These are phyloP conservation scores for Fusarium virguliforme DNA, from an alignment of 2,329 filamentous ascomycete genomes.

Conservation along the genomic window DNA sequence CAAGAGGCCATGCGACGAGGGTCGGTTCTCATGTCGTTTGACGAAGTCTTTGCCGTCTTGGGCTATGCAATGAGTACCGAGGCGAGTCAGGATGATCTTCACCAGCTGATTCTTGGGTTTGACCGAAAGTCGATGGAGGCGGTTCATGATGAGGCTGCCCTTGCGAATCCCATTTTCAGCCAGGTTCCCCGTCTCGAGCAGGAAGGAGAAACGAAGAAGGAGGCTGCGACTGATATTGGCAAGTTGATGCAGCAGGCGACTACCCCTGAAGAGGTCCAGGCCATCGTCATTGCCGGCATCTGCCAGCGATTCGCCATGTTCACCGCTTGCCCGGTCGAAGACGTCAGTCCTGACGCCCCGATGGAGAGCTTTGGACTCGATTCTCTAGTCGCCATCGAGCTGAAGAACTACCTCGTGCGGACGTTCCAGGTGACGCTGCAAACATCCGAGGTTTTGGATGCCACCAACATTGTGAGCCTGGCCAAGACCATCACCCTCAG, in stretches of 20 bases:
- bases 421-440: slow-evolving; percentile 34
- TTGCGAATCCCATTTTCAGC: slow-evolving; percentile 33
- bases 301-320: slow-evolving; percentile 36
- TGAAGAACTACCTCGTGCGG: slow-evolving; percentile 37
- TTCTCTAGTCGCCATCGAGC: slow-evolving; percentile 38
- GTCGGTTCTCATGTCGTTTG: slow-evolving; percentile 31
- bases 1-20: slow-evolving; percentile 28
- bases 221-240: slow-evolving; percentile 22
- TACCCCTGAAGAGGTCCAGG: slow-evolving; percentile 21
- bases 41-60: slow-evolving; percentile 29
- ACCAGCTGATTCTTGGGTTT: slow-evolving; percentile 31
- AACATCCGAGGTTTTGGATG: slow-evolving; percentile 34
- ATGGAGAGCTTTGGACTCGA: slow-evolving; percentile 37
- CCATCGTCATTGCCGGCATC: slow-evolving; percentile 25
- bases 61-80: slow-evolving; percentile 29
- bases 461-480: slow-evolving; percentile 25
- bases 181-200: slow-evolving; percentile 23
- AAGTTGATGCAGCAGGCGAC: slow-evolving; percentile 30
- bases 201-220: slow-evolving; percentile 20
- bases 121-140: slow-evolving; percentile 34
- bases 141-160: slow-evolving; percentile 23
- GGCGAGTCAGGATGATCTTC: slow-evolving; percentile 8
- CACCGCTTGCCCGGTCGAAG: slow-evolving; percentile 27
- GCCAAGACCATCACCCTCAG: slow-evolving; percentile 30
- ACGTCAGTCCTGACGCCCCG: slow-evolving; percentile 30